Base-by-base conservation (phyloP, 2,329 filamentous ascomycete species). In the Neospermospora avenae region DNA sequence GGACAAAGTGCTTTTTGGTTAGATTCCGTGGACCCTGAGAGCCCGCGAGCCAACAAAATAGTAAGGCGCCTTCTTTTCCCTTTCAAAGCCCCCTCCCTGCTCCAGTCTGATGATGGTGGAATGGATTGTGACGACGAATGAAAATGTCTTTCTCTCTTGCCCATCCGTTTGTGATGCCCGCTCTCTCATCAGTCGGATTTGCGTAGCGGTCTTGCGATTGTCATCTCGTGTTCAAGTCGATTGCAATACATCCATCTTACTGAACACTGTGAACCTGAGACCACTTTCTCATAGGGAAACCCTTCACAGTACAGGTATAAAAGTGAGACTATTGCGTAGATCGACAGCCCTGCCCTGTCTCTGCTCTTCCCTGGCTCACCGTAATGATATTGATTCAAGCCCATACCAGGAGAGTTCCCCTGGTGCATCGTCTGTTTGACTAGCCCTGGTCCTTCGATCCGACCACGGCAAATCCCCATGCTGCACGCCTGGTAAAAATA, bases 341-440 rank as follows among this genome's bases (percentile, higher is more conserved):
- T 64, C 55, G 62, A 60, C 59, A 66, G 65, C 62, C 65, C 59
- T 64, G 65, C 35, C 65, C 61, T 64, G 65, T 37, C 56, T 48
- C 34, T 51, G 46, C 48, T 39, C 53, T 48, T 54, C 42, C 51
- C n/a, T 34, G n/a, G n/a, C n/a, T n/a, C n/a, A n/a, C n/a, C n/a
- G n/a, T n/a, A n/a, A 10, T 31, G 28, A 31, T 31, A 31, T 31
- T 31, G 28, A 10, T 10, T 31, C 28, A 31, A 31, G 11, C 11
- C 2, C 6, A 16, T 39, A 39, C 35, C 11, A 39, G 45, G 16
- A 34, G 24, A 4, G 3, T 20, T 25, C 48, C 3, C 22, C 44
- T 34, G 52, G 58, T 64, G 62, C 64, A 66, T 60, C 62, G 22
- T 60, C 57, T 57, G 59, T 54, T 54, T 20, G 25, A 54, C 51